Evolutionary conservation across 768 basidiomycete species (phyloP), one percentile per base, ranked within the genome.

Genomic region (Cyathus striatus): DNA sequence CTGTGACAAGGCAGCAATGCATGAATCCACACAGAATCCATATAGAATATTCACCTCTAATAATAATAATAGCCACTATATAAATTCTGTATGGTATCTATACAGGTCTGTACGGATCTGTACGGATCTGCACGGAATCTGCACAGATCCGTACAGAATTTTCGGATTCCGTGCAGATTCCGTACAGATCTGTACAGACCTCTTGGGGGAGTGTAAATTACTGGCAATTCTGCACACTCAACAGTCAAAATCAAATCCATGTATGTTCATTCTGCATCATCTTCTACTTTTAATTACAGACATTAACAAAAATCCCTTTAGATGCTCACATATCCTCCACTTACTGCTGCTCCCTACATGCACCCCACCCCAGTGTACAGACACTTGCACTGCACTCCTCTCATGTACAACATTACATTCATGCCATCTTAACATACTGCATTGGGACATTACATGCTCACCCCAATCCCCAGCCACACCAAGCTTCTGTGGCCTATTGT

Each of bases 401-500:
- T 85, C 43, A 73, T 73, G 23, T 84, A 78, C 58, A 78, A 85
- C 52, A 58, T 79, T 16, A 65, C 62, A 1, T 78, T 68, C 48
- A 68, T 78, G 1, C 82, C 82, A 10, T 78, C 79, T 17, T 66
- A 76, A 13, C 70, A 72, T 25, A 78, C 76, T 16, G 68, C 83
- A 33, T 63, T 81, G 17, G 79, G 83, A 48, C 71, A 72, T 6
- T 69, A 65, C 9, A 78, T 76, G 3, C 74, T 70, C 46, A 61
- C 64, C 2, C 63, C 82, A 2, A 73, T 85, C 26, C 77, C 80
- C 10, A 52, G 68, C 3, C 72, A 72, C 47, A 79, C 75, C 0
- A 75, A 77, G 46, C 70, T 84, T 45, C 79, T 80, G 3, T 83
- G 82, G 83, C 63, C 75, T 1, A 69, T 83, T 44, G 47, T 77